These are phyloP conservation scores for Erythrobasidium yunnanense DNA, from an alignment of 768 basidiomycete genomes.

Conservation along the genomic window DNA sequence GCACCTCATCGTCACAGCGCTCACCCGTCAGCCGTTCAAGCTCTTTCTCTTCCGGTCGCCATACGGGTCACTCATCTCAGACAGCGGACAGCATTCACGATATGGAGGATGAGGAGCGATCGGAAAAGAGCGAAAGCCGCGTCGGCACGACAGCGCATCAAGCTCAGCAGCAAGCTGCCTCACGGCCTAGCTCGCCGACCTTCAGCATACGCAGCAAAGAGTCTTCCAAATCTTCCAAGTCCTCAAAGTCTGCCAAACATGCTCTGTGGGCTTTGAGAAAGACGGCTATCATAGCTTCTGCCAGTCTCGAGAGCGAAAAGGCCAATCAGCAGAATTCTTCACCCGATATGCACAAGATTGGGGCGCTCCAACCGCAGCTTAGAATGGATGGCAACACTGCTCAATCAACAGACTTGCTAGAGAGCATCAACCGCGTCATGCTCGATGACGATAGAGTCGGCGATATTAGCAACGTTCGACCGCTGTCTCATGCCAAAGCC, in stretches of 20 bases:
- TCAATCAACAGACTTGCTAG: background rate
- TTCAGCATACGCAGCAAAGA: background rate
- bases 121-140: background rate
- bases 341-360: background rate
- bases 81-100: background rate
- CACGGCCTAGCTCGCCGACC: background rate
- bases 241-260: background rate
- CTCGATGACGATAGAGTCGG: background rate
- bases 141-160: background rate
- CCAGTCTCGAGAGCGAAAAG: background rate
- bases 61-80: background rate
- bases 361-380: no score
- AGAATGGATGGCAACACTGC: no score
- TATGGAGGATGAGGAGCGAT: background rate
- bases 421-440: background rate
- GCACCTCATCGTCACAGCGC: background rate
- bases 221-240: slow-evolving; percentile 6
- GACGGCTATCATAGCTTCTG: slow-evolving; percentile 10
- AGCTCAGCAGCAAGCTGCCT: background rate
- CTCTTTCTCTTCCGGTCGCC: background rate
- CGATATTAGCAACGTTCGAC: background rate
- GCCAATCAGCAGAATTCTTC: background rate
- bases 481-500: background rate
- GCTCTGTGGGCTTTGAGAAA: slow-evolving; percentile 7
- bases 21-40: background rate